phyloP scores from a whole-genome alignment of 495 filamentous ascomycete genomes.

The Hypoxylon trugodes region DNA sequence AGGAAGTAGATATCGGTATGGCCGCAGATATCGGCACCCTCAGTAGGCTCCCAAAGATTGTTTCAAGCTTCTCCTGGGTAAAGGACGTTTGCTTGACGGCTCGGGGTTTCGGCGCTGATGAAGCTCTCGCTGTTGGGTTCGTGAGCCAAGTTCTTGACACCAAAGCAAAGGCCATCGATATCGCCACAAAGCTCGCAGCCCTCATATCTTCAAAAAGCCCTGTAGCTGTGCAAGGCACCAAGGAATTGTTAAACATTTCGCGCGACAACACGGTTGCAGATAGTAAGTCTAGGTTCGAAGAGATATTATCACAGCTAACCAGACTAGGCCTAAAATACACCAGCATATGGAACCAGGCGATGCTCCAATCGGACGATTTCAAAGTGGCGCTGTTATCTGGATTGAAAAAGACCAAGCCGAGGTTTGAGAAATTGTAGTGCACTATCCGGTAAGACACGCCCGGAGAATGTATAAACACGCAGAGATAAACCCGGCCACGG shows the following conservation, averaged over 20 bases:
- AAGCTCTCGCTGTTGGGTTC: slow-evolving; percentile 84
- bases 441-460: neutral
- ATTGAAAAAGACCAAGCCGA: slow-evolving; percentile 79
- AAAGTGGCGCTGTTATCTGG: slow-evolving; percentile 75
- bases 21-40: slow-evolving; percentile 95
- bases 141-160: slow-evolving; percentile 78
- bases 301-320: slow-evolving; percentile 9
- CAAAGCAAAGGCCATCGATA: slow-evolving; percentile 67
- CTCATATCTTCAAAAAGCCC: slow-evolving; percentile 85
- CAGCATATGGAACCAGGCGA: slow-evolving; percentile 82
- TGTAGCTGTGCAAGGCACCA: slow-evolving; percentile 90
- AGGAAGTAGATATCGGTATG: slow-evolving; percentile 94
- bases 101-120: slow-evolving; percentile 76
- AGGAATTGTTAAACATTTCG: slow-evolving; percentile 88
- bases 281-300: slow-evolving; percentile 58
- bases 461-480: slow-evolving; percentile 8
- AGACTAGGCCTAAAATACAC: slow-evolving; percentile 78
- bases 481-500: neutral
- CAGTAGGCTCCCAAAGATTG: slow-evolving; percentile 82
- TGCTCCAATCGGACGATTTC: slow-evolving; percentile 84
- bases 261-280: slow-evolving; percentile 81
- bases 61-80: slow-evolving; percentile 81
- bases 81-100: slow-evolving; percentile 89
- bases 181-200: slow-evolving; percentile 70
- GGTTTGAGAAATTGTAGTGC: slow-evolving; percentile 83